phyloP scores from a whole-genome alignment of 2,329 filamentous ascomycete genomes.

The Curvularia lunata region DNA sequence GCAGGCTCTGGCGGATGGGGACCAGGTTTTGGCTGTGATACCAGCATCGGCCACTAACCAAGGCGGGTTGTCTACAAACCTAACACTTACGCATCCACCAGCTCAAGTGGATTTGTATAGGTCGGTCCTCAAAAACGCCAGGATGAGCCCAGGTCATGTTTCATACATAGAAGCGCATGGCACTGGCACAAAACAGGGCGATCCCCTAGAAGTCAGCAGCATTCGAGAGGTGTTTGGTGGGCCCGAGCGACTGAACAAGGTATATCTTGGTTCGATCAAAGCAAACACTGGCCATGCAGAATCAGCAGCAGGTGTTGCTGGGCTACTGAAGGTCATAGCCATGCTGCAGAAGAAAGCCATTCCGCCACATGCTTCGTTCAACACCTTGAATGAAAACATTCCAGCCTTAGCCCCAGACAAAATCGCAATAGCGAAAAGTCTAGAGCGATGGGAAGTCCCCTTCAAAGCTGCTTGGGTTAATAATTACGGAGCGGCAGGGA shows the following conservation, averaged over 20 bases:
- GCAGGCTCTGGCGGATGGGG: conserved; percentile 34
- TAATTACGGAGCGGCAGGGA: conserved; percentile 10
- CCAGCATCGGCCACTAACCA: conserved; percentile 39
- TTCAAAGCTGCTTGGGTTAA: conserved; percentile 12
- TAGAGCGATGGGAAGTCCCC: conserved; percentile 8
- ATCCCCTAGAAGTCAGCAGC: conserved; percentile 28
- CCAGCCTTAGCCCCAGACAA: conserved; percentile 7
- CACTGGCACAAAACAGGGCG: conserved; percentile 40
- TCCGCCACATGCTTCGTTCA: conserved; percentile 9
- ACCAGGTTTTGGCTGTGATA: conserved; percentile 40
- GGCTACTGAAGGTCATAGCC: conserved; percentile 44
- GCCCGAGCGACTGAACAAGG: conserved; percentile 5
- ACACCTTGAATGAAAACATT: conserved; percentile 1
- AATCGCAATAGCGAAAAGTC: conserved; percentile 9
- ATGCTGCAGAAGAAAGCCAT: conserved; percentile 16
- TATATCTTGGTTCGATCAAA: conserved; percentile 40
- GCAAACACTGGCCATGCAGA: conserved; percentile 46
- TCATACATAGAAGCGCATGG: conserved; percentile 41
- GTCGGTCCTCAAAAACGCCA: conserved; percentile 39
- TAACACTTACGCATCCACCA: conserved; percentile 24
- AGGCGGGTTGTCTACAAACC: conserved; percentile 35
- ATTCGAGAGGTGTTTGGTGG: conserved; percentile 21
- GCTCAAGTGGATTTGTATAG: conserved; percentile 22
- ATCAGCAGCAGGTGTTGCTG: conserved; percentile 37
- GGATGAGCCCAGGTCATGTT: conserved; percentile 31